A percentile compares a stretch with the other conserved stretches of the same genome.
Conservation (phyloP, 495 filamentous ascomycete genomes). For the Aspergillus bridgeri region DNA sequence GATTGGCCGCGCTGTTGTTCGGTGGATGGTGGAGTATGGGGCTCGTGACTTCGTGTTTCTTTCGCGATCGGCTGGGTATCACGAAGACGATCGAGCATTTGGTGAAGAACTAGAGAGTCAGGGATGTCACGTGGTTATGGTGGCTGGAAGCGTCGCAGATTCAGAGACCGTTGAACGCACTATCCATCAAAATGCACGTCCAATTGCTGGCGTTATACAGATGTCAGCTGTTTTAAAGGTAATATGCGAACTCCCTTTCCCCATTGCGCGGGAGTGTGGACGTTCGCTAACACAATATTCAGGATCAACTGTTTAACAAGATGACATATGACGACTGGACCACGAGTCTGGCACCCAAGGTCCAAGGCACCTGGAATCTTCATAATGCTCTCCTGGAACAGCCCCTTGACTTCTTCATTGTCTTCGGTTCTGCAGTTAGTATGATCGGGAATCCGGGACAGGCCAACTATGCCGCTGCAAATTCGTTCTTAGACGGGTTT, state of each 20-base stretch:
- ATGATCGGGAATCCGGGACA: slow-evolving; percentile 30
- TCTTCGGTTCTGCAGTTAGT: slow-evolving; percentile 30
- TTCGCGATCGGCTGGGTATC: slow-evolving; percentile 22
- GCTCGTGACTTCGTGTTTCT: slow-evolving; percentile 53
- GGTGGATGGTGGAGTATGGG: slow-evolving; percentile 56
- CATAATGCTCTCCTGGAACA: slow-evolving; percentile 39
- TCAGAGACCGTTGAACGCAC: slow-evolving; percentile 16
- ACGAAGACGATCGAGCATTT: slow-evolving; percentile 19
- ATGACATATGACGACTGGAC: slow-evolving; percentile 39
- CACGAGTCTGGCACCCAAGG: slow-evolving; percentile 32
- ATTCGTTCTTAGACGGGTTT: slow-evolving; percentile 32
- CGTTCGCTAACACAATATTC: slow-evolving; percentile 2
- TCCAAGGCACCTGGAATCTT: slow-evolving; percentile 46
- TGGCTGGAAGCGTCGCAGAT: slow-evolving; percentile 20
- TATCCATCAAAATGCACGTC: slow-evolving; percentile 6
- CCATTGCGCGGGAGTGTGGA: too few relatives aligned
- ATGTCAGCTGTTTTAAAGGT: slow-evolving; percentile 35
- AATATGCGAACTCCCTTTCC: too few relatives aligned
- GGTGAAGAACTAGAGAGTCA: slow-evolving; percentile 33
- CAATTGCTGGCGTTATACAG: slow-evolving; percentile 36
- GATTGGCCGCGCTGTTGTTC: slow-evolving; percentile 52
- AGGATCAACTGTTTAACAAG: slow-evolving; percentile 33
- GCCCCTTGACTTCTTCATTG: slow-evolving; percentile 43
- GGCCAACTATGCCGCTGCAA: slow-evolving; percentile 34
- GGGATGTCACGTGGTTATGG: slow-evolving; percentile 21